A percentile compares a stretch with the other conserved stretches of the same genome.
These are phyloP conservation scores for Suillus paluster DNA, from an alignment of 768 basidiomycete genomes.

Conservation along the genomic window DNA sequence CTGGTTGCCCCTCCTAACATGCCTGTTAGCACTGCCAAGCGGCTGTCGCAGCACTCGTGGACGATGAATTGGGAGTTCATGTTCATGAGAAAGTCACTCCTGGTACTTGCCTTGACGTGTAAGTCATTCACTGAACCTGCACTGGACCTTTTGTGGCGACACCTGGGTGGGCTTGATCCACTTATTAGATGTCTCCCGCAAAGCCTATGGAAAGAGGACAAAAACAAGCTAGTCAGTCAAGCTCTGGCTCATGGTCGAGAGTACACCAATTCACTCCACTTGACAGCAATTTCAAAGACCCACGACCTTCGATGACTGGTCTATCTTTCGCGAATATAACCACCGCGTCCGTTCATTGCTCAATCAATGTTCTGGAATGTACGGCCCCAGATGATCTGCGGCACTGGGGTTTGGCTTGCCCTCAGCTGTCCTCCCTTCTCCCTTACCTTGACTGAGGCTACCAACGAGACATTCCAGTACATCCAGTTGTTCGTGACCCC, in stretches of 20 bases:
- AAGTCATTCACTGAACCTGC: neutral
- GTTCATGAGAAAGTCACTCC: neutral
- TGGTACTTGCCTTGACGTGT: conserved; percentile 7
- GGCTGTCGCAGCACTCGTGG: too few relatives aligned
- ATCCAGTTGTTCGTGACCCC: neutral
- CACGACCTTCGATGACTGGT: neutral
- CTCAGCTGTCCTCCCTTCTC: neutral
- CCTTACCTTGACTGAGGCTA: neutral
- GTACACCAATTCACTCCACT: neutral
- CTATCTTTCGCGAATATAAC: neutral
- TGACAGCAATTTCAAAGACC: neutral
- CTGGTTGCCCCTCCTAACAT: neutral
- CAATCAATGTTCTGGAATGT: neutral
- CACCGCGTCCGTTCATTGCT: conserved; percentile 17
- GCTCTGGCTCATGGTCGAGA: neutral
- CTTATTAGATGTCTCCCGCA: neutral
- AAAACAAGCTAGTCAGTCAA: neutral
- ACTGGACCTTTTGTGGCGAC: conserved; percentile 2
- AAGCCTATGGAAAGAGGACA: neutral
- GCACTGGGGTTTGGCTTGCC: neutral
- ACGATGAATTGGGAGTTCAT: too few relatives aligned
- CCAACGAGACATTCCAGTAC: too few relatives aligned
- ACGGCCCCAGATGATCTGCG: neutral
- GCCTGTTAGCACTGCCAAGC: too few relatives aligned
- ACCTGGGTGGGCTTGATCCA: neutral